Base-by-base conservation (phyloP, 163 green algal genomes). In the Chlamydomonas reinhardtii region DNA sequence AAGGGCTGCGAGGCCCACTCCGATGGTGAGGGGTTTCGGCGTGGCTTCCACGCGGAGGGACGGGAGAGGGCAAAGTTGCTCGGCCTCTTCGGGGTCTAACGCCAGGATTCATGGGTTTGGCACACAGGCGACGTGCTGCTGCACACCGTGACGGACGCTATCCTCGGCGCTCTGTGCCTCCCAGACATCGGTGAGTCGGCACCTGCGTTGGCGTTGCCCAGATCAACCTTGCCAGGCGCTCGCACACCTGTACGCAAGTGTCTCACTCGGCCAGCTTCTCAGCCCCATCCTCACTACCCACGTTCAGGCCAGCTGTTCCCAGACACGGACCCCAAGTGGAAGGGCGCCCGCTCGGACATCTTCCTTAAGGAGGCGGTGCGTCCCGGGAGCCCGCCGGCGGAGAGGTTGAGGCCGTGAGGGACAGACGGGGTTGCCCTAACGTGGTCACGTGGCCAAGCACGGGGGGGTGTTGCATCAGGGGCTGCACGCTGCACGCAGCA, bases 241-340 rank as follows among this genome's bases (percentile, higher is more conserved):
- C 14, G 12, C 48, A 56, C 5, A 14, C 19, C 6, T 9, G 48
- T 17, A 9, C 1, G 48, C 48, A 17, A 2, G 48, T 56, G 48
- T 17, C 11, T 56, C 48, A 56, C 11, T 1, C 48, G 19, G 48
- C 48, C 34, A 22, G 9, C 16, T 5, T 34, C 37, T 68, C 19
- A 68, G 29, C 31, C 22, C 34, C 4, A 11, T 73, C 39, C 61
- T 27, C 32, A 27, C 12, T 54, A 37, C 64, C 32, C 16, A 19
- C 37, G 22, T 73, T 70, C 87, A 95, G 92, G 96, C 24, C 98
- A 99, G 94, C 90, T 99, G 48, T 99, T 99, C 91, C 98, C 98
- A 12, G 98, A 99, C 91, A 99, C 94, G 48, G 98, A 99, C 85
- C 97, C 98, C 32, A 96, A 97, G 84, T 99, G 97, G 98, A 99